Evolutionary conservation across 768 basidiomycete species (phyloP).

Genomic region (Kwoniella sp.): DNA sequence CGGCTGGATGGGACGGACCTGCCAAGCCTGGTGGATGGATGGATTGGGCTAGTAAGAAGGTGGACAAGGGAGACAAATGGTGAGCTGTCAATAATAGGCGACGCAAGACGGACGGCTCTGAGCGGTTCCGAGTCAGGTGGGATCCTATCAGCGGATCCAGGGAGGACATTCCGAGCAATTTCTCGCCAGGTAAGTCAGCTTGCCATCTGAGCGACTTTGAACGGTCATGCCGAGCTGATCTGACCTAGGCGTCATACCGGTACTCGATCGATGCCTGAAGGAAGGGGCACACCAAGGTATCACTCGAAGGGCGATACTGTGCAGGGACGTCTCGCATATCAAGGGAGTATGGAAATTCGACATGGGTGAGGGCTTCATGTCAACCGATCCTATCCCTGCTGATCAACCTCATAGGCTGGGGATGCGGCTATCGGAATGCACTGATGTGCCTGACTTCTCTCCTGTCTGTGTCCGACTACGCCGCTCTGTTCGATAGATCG

Average conservation of each 20-base stretch:
- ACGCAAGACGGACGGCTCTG: too few species aligned
- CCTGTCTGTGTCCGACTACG: slow-evolving; percentile 20
- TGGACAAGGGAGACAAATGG: slow-evolving; percentile 38
- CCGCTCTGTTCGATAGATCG: slow-evolving; percentile 22
- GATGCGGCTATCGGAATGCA: slow-evolving; percentile 53
- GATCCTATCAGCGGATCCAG: slow-evolving; percentile 21
- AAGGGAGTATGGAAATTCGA: slow-evolving; percentile 39
- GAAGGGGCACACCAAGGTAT: slow-evolving; percentile 16
- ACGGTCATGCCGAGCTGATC: neutral
- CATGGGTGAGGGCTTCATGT: slow-evolving; percentile 23
- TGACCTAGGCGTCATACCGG: slow-evolving; percentile 30
- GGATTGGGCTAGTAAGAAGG: slow-evolving; percentile 28
- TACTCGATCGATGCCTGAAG: slow-evolving; percentile 21
- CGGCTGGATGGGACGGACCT: slow-evolving; percentile 37
- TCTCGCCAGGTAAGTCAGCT: slow-evolving; percentile 40
- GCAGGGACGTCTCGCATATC: slow-evolving; percentile 35
- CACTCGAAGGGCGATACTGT: slow-evolving; percentile 38
- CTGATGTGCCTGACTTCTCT: slow-evolving; percentile 42
- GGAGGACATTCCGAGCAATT: slow-evolving; percentile 32
- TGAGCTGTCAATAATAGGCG: slow-evolving; percentile 8
- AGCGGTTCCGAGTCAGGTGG: slow-evolving; percentile 27
- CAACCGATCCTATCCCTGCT: neutral
- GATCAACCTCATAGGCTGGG: slow-evolving; percentile 28
- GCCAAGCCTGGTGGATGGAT: slow-evolving; percentile 34
- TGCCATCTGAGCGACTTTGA: neutral